phyloP scores from a whole-genome alignment of 768 basidiomycete species.

The Pleurotus pulmonarius region DNA sequence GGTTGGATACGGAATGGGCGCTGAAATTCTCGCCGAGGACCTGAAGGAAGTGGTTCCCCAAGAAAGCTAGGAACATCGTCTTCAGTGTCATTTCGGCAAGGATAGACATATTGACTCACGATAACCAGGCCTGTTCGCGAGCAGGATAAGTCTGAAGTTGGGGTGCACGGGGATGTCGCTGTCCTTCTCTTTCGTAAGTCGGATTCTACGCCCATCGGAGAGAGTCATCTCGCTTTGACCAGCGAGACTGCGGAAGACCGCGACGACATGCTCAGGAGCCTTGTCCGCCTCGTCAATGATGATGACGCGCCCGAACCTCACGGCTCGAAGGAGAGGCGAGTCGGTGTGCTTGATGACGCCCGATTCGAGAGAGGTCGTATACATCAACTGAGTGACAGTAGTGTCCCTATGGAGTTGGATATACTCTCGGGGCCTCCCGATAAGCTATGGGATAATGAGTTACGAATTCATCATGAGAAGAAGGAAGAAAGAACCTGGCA shows the following conservation, averaged over 20 bases:
- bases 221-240: slow-evolving; percentile 62
- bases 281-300: slow-evolving; percentile 74
- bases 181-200: slow-evolving; percentile 39
- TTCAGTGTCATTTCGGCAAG: background rate
- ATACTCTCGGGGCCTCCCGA: slow-evolving; percentile 63
- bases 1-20: slow-evolving; percentile 62
- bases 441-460: slow-evolving; percentile 32
- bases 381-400: slow-evolving; percentile 69
- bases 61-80: slow-evolving; percentile 45
- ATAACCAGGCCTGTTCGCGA: slow-evolving; percentile 69
- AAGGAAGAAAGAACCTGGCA: slow-evolving; percentile 43
- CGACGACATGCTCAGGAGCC: slow-evolving; percentile 70
- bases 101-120: slow-evolving; percentile 32
- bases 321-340: slow-evolving; percentile 64
- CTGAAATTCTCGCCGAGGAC: slow-evolving; percentile 71
- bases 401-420: slow-evolving; percentile 69
- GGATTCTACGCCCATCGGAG: slow-evolving; percentile 58
- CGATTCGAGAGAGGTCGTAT: slow-evolving; percentile 55
- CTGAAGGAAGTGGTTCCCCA: slow-evolving; percentile 71
- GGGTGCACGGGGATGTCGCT: slow-evolving; percentile 60
- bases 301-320: slow-evolving; percentile 57
- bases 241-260: slow-evolving; percentile 66
- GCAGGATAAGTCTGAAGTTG: slow-evolving; percentile 57
- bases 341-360: slow-evolving; percentile 60
- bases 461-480: background rate